Evolutionary conservation across 192 early-diverging fungal species (phyloP).

Genomic region (Linnemannia schmuckeri): DNA sequence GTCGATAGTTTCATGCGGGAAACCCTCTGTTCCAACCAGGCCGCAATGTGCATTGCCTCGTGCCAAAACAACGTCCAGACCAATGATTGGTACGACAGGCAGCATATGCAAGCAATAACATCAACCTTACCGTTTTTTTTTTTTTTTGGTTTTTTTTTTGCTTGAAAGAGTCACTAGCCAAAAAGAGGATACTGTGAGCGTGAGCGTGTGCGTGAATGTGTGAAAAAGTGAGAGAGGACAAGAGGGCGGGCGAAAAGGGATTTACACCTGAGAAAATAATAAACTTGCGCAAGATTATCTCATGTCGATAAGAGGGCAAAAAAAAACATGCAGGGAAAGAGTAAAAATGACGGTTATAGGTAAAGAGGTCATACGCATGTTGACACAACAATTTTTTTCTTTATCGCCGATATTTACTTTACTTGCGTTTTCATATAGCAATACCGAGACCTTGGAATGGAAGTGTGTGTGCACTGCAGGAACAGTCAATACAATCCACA

Average conservation of each 20-base stretch:
- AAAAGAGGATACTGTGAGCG: not conserved
- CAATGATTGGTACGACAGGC: conserved; percentile 11
- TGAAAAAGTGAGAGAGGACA: not conserved
- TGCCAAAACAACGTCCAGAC: conserved; percentile 17
- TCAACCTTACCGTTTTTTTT: too few relatives aligned
- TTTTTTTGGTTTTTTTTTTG: too few relatives aligned
- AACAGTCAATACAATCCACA: not conserved
- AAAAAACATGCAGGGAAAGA: not conserved
- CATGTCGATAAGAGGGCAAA: not conserved
- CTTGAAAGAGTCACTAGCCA: not conserved
- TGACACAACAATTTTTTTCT: not conserved
- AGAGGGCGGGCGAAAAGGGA: not conserved
- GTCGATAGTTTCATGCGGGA: conserved; percentile 21
- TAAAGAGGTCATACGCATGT: not conserved
- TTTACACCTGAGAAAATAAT: not conserved
- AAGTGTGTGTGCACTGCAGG: conserved; percentile 21
- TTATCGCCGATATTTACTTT: not conserved
- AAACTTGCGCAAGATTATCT: not conserved
- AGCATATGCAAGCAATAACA: too few relatives aligned
- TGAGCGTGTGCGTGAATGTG: not conserved
- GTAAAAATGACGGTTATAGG: not conserved
- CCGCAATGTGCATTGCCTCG: conserved; percentile 27
- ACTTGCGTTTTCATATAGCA: not conserved
- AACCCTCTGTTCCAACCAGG: conserved; percentile 31
- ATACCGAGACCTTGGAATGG: conserved; percentile 36